Evolutionary conservation across 371 early-diverging fungal genomes (phyloP).

Genomic region (Apophysomyces sp.): DNA sequence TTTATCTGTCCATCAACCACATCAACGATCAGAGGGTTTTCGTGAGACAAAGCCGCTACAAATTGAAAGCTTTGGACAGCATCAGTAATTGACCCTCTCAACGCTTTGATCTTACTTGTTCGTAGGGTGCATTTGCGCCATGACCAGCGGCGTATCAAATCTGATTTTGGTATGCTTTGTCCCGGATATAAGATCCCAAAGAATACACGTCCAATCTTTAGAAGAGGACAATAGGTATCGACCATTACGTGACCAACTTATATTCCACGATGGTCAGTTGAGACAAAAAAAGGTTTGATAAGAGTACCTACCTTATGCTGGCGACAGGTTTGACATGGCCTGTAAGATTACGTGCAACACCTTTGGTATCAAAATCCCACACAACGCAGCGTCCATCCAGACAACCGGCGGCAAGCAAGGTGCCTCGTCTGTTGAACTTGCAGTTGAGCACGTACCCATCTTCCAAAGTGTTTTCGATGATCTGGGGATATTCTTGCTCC

Average conservation of each 20-base stretch:
- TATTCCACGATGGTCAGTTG: background rate
- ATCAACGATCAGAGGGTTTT: slow-evolving; percentile 53
- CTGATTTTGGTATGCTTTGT: slow-evolving; percentile 52
- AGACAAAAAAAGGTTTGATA: background rate
- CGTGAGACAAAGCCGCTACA: slow-evolving; percentile 54
- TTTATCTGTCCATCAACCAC: slow-evolving; percentile 30
- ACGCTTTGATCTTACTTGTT: slow-evolving; percentile 49
- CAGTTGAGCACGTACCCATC: slow-evolving; percentile 69
- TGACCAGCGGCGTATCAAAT: slow-evolving; percentile 65
- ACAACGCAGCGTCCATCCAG: slow-evolving; percentile 81
- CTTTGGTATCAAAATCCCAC: slow-evolving; percentile 87
- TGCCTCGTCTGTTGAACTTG: slow-evolving; percentile 73
- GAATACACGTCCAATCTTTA: slow-evolving; percentile 81
- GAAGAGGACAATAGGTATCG: slow-evolving; percentile 68
- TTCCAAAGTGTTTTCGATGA: slow-evolving; percentile 76
- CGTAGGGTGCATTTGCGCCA: slow-evolving; percentile 72
- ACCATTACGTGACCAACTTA: slow-evolving; percentile 73
- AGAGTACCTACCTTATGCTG: slow-evolving; percentile 66
- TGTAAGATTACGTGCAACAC: slow-evolving; percentile 64
- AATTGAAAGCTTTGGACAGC: slow-evolving; percentile 40
- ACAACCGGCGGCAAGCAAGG: slow-evolving; percentile 78
- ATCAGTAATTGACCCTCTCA: background rate
- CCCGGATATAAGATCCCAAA: slow-evolving; percentile 80
- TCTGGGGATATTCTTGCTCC: slow-evolving; percentile 82
- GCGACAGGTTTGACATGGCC: slow-evolving; percentile 76